Conservation (phyloP, 169 alveolate species). For the Plasmodium sp. region DNA sequence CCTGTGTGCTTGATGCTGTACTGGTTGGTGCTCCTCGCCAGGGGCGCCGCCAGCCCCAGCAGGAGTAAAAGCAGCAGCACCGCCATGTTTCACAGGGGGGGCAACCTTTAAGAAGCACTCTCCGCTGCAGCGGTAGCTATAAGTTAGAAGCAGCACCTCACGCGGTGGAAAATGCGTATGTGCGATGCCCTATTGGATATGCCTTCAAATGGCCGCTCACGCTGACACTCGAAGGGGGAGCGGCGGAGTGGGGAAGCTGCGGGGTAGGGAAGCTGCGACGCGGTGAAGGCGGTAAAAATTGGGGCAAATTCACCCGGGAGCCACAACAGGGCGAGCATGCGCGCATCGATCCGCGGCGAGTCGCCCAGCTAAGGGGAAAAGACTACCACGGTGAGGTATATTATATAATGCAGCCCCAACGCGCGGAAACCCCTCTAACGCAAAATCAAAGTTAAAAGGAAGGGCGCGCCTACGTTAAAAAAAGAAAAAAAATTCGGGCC, state of each 20-base stretch:
- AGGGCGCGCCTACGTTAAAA: neutral
- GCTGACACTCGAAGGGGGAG: neutral
- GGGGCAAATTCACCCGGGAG: neutral
- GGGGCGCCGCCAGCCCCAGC: neutral
- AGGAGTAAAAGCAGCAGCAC: neutral
- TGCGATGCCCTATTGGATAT: neutral
- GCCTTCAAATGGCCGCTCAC: neutral
- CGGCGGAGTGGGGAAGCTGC: no score
- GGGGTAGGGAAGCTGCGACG: no score
- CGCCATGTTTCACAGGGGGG: neutral
- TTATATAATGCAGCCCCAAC: neutral
- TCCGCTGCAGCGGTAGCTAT: neutral
- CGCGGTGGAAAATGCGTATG: neutral
- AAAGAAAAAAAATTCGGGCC: neutral
- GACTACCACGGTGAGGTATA: neutral
- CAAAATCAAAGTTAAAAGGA: neutral
- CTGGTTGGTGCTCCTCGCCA: neutral
- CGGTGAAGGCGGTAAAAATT: no score
- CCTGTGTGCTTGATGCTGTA: slow-evolving; percentile 40
- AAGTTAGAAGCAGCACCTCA: neutral
- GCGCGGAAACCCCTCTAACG: neutral
- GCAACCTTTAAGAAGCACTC: neutral
- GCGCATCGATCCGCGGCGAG: neutral
- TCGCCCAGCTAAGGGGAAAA: neutral
- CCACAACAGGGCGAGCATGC: neutral